Conservation (phyloP, 1,284 basidiomycete genomes). For the Ganoderma lingzhi region DNA sequence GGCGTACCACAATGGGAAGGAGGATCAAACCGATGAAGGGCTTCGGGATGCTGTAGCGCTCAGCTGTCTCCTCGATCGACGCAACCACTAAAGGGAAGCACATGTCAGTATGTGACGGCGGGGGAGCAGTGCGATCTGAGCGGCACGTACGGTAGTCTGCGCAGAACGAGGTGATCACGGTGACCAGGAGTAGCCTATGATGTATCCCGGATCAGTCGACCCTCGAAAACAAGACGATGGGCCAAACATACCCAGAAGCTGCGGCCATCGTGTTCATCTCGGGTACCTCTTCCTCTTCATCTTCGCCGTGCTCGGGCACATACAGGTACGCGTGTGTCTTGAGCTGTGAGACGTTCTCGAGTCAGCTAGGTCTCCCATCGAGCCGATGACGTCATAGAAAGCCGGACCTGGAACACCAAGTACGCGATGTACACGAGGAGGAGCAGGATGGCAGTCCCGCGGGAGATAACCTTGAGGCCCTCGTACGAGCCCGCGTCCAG, state of each 20-base stretch:
- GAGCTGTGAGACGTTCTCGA: conserved; percentile 48
- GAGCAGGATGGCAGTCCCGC: conserved; percentile 86
- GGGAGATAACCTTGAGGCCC: conserved; percentile 81
- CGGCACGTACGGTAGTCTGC: conserved; percentile 75
- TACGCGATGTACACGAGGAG: conserved; percentile 86
- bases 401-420: conserved; percentile 73
- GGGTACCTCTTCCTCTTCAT: conserved; percentile 58
- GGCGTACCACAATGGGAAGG: conserved; percentile 73
- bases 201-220: neutral
- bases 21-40: conserved; percentile 82
- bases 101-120: neutral
- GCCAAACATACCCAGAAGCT: conserved; percentile 55
- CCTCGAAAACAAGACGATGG: neutral
- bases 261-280: conserved; percentile 79
- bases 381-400: neutral
- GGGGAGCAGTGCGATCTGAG: neutral
- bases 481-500: conserved; percentile 44
- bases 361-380: neutral
- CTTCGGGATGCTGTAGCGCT: conserved; percentile 83
- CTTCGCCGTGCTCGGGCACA: conserved; percentile 7
- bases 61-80: conserved; percentile 90
- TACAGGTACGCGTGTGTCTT: conserved; percentile 42
- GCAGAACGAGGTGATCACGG: conserved; percentile 86
- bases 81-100: conserved; percentile 68
- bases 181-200: conserved; percentile 67